Conservation (phyloP, 495 filamentous ascomycete genomes). For the Penicillium tannophilum region DNA sequence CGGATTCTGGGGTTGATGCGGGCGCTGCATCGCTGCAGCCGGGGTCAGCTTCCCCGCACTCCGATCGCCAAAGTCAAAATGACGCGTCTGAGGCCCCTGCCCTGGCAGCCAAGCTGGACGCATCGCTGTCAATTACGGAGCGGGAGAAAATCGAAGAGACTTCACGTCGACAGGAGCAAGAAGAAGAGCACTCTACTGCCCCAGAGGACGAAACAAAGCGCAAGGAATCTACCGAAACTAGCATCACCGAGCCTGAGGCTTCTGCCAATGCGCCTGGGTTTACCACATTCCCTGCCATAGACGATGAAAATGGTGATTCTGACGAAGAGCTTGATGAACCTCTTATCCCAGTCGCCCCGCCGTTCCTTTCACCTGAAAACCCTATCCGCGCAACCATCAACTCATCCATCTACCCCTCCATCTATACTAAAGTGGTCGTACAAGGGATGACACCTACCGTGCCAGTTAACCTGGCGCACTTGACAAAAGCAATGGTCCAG, state of each 20-base stretch:
- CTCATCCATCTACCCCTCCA: constrained; percentile 70
- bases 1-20: constrained; percentile 12
- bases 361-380: constrained; percentile 67
- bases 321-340: constrained; percentile 39
- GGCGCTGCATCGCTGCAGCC: constrained; percentile 8
- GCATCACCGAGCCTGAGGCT: constrained; percentile 36
- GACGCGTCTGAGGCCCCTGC: constrained; percentile 29
- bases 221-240: constrained; percentile 35
- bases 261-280: neutral
- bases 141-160: constrained; percentile 21
- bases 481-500: constrained; percentile 78
- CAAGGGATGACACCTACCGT: constrained; percentile 76
- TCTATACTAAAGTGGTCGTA: constrained; percentile 85
- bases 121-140: constrained; percentile 30
- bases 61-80: constrained; percentile 11
- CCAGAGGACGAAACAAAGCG: constrained; percentile 27
- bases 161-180: constrained; percentile 19
- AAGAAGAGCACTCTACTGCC: constrained; percentile 30
- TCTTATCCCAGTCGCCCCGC: constrained; percentile 62
- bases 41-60: constrained; percentile 11
- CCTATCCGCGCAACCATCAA: constrained; percentile 74
- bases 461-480: constrained; percentile 82
- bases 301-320: constrained; percentile 29
- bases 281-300: constrained; percentile 15
- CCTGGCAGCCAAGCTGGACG: constrained; percentile 35